Conservation (phyloP, 2,329 filamentous ascomycete genomes). For the Trichoderma sp. region DNA sequence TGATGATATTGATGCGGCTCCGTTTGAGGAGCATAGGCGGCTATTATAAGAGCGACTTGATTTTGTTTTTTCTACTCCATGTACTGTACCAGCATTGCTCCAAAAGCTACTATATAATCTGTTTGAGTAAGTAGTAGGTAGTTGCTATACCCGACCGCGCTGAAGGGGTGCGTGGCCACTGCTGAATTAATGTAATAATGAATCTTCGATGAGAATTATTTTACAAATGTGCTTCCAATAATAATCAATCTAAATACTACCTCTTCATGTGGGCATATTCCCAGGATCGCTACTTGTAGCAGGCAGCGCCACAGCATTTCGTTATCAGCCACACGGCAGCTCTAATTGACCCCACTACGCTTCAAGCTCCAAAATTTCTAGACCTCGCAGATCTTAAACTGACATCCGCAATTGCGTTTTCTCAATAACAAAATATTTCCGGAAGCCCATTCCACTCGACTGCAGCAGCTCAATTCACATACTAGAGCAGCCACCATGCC, state of each 20-base stretch:
- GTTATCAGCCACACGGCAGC: slow-evolving; percentile 25
- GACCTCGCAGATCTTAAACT: neutral
- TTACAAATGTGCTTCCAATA: neutral
- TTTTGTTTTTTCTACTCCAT: neutral
- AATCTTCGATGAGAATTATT: neutral
- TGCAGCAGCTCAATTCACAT: neutral
- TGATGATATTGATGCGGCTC: slow-evolving; percentile 46
- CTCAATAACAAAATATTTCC: neutral
- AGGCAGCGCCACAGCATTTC: slow-evolving; percentile 6
- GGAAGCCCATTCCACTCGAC: no score
- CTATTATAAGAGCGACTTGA: slow-evolving; percentile 44
- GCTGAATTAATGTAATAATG: neutral
- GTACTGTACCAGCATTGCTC: neutral
- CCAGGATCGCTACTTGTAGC: no score
- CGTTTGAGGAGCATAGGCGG: slow-evolving; percentile 41
- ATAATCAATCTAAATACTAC: neutral
- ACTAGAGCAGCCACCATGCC: slow-evolving; percentile 63
- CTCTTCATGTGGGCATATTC: neutral
- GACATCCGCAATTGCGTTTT: neutral
- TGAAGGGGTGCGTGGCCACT: slow-evolving; percentile 4
- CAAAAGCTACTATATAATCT: neutral
- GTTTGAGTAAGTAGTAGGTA: neutral
- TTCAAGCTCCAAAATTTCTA: slow-evolving; percentile 28
- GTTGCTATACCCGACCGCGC: slow-evolving; percentile 15
- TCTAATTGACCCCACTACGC: slow-evolving; percentile 20